Evolutionary conservation across 768 basidiomycete species (phyloP).

Genomic region (Hebeloma cylindrosporum): DNA sequence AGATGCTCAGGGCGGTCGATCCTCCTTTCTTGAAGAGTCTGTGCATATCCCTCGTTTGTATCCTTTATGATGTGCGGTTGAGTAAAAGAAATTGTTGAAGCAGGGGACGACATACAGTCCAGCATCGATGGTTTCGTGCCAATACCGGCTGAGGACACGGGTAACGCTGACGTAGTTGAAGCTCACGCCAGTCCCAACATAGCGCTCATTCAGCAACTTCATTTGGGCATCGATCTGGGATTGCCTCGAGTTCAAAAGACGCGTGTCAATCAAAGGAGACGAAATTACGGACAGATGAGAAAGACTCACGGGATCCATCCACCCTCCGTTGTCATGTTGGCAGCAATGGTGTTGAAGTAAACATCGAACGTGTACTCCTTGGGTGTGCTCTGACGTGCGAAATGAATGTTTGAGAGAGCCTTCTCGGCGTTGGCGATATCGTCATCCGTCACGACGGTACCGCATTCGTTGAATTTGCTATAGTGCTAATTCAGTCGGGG

Average conservation of each 20-base stretch:
- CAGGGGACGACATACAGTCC: conserved; percentile 20
- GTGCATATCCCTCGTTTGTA: conserved; percentile 36
- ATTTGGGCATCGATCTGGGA: conserved; percentile 40
- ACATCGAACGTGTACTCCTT: conserved; percentile 28
- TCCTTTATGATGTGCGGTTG: conserved; percentile 17
- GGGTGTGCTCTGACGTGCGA: conserved; percentile 12
- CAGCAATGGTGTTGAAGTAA: conserved; percentile 32
- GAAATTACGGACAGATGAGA: background rate
- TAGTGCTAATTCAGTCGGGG: background rate
- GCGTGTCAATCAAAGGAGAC: background rate
- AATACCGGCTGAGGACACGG: conserved; percentile 40
- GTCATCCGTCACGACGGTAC: conserved; percentile 21
- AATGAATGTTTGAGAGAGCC: conserved; percentile 10
- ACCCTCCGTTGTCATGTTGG: conserved; percentile 31
- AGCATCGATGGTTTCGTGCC: conserved; percentile 40
- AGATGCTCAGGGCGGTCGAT: conserved; percentile 36
- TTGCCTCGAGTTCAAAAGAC: conserved; percentile 23
- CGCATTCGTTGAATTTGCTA: conserved; percentile 17
- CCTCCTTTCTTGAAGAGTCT: conserved; percentile 38
- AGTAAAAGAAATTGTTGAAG: background rate
- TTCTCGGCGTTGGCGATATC: conserved; percentile 17
- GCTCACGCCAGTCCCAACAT: conserved; percentile 32
- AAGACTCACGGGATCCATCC: conserved; percentile 40
- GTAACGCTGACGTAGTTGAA: conserved; percentile 37
- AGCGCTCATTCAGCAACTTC: conserved; percentile 41